Conservation (phyloP, 1,284 basidiomycete genomes). For the Termitomyces sp. region DNA sequence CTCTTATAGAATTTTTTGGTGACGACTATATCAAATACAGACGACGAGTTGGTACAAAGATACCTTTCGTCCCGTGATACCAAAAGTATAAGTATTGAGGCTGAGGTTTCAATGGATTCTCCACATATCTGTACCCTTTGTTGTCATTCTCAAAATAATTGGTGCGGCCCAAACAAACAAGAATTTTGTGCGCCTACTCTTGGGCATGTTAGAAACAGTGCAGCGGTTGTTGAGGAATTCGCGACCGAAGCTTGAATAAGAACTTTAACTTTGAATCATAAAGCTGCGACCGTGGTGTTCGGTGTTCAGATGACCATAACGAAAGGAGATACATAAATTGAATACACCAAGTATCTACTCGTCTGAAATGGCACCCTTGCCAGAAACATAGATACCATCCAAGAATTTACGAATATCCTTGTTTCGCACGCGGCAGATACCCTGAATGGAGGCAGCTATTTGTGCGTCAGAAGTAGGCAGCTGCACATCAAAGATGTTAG, state of each 20-base stretch:
- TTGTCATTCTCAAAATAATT: neutral
- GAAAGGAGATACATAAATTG: conserved; percentile 19
- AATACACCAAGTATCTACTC: conserved; percentile 24
- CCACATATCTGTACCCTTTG: neutral
- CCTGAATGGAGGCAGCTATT: conserved; percentile 90
- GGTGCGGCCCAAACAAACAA: too few relatives aligned
- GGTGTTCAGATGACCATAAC: conserved; percentile 7
- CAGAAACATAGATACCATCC: conserved; percentile 91
- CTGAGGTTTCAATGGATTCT: neutral
- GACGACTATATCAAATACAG: conserved; percentile 30
- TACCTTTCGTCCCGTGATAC: conserved; percentile 33
- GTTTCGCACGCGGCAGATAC: conserved; percentile 91
- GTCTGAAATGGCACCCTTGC: conserved; percentile 64
- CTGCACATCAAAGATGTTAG: conserved; percentile 31
- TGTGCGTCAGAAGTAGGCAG: conserved; percentile 39
- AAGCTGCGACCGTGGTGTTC: too few relatives aligned
- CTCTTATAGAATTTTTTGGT: conserved; percentile 34
- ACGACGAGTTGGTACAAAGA: conserved; percentile 30
- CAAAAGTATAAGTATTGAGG: neutral
- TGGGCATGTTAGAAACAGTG: too few relatives aligned
- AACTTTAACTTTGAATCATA: too few relatives aligned
- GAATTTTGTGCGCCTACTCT: too few relatives aligned
- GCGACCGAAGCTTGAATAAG: too few relatives aligned
- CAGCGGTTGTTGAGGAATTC: too few relatives aligned
- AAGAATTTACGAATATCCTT: conserved; percentile 98